A percentile compares a stretch with the other conserved stretches of the same genome.
phyloP scores from a whole-genome alignment of 176 grass and related monocot species.

The Dendrocalamus sinicus region DNA sequence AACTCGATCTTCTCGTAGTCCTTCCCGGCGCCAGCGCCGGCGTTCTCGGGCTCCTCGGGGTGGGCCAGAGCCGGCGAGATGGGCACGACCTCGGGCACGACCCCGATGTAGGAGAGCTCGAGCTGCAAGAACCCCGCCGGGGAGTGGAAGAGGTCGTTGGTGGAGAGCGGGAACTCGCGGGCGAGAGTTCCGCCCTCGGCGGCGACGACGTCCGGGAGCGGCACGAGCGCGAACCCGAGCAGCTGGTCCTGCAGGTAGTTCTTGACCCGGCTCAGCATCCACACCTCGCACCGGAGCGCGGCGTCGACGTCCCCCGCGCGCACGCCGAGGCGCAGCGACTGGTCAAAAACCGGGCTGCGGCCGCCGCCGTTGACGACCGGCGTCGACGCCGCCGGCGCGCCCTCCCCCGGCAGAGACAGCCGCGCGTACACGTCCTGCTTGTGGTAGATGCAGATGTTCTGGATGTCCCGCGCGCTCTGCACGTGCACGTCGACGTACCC shows the following conservation, averaged over 20 bases:
- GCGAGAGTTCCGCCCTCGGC: constrained; percentile 62
- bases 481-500: constrained; percentile 87
- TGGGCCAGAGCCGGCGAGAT: constrained; percentile 59
- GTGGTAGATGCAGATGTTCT: constrained; percentile 99
- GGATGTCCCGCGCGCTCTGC: constrained; percentile 87
- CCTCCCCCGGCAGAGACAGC: constrained; percentile 65
- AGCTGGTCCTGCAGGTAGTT: constrained; percentile 97
- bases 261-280: constrained; percentile 94
- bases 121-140: constrained; percentile 84
- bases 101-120: constrained; percentile 82
- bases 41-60: constrained; percentile 8
- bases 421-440: constrained; percentile 98
- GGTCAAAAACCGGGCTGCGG: constrained; percentile 91
- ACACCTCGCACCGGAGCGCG: constrained; percentile 85
- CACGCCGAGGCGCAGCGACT: constrained; percentile 80
- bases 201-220: constrained; percentile 73
- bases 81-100: constrained; percentile 78
- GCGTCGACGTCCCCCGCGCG: constrained; percentile 60
- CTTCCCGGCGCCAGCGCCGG: constrained; percentile 20
- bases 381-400: constrained; percentile 65
- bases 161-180: constrained; percentile 75
- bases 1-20: constrained; percentile 93
- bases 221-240: constrained; percentile 82
- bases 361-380: constrained; percentile 88
- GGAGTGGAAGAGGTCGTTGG: constrained; percentile 90